Percentiles rank a stretch among this genome's conserved stretches.
Evolutionary conservation across 768 basidiomycete species (phyloP).

Genomic region (Suillus americanus): DNA sequence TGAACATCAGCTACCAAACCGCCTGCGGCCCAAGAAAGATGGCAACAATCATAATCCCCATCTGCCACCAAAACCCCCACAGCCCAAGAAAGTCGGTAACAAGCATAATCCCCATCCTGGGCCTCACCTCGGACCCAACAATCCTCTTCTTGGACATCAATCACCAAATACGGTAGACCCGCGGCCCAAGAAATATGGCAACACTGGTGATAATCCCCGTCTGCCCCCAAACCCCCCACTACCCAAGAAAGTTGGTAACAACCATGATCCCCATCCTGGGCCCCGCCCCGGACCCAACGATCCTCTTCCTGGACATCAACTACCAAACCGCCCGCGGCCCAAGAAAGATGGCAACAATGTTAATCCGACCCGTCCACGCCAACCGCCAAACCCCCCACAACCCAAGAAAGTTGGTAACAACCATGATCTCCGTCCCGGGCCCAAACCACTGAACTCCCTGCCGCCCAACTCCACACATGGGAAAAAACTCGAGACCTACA

Average conservation of each 20-base stretch:
- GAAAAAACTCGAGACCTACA: background rate
- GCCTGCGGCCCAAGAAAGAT: background rate
- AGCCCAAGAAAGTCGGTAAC: too few species aligned
- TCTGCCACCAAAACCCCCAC: background rate
- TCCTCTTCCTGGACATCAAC: background rate
- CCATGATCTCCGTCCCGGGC: background rate
- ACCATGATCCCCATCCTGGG: too few species aligned
- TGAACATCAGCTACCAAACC: too few species aligned
- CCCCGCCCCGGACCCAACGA: too few species aligned
- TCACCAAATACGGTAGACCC: background rate
- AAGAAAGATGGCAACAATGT: too few species aligned
- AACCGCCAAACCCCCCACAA: background rate
- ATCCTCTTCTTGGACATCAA: background rate
- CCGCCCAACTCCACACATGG: background rate
- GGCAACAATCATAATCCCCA: too few species aligned
- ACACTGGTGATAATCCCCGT: too few species aligned
- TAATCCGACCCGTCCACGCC: too few species aligned
- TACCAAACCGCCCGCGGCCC: background rate
- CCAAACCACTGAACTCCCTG: background rate
- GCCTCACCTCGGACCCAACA: too few species aligned
- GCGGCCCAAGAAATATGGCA: background rate
- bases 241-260: too few species aligned
- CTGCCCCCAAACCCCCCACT: background rate
- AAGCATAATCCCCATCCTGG: too few species aligned
- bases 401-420: background rate